phyloP scores from a whole-genome alignment of 148 eudicot species.

The Vaccinium myrtillus region DNA sequence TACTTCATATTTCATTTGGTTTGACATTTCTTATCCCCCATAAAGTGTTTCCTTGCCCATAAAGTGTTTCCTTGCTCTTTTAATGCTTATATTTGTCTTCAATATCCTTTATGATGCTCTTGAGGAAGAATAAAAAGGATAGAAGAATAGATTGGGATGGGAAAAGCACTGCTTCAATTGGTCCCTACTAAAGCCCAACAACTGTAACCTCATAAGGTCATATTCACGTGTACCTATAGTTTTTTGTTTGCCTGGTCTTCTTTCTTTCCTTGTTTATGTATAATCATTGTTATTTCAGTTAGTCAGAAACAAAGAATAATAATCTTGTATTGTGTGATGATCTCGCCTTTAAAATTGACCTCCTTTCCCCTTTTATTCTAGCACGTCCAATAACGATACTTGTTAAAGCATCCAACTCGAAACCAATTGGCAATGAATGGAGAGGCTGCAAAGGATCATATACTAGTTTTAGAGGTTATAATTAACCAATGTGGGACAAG shows the following conservation, averaged over 20 bases:
- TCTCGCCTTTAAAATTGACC: conserved; percentile 5
- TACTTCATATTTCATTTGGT: too few species aligned
- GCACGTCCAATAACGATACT: background rate
- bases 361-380: background rate
- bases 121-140: too few species aligned
- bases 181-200: too few species aligned
- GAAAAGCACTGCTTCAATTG: too few species aligned
- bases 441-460: too few species aligned
- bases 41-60: background rate
- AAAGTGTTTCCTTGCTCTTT: background rate
- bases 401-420: too few species aligned
- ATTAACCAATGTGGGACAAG: too few species aligned
- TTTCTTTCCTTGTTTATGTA: background rate
- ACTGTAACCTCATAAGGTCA: background rate
- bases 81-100: too few species aligned
- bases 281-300: background rate
- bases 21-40: background rate
- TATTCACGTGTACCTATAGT: background rate
- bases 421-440: too few species aligned
- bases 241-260: background rate
- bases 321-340: background rate
- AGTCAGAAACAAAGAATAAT: background rate
- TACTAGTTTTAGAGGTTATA: too few species aligned
- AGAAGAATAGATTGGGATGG: too few species aligned
- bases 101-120: too few species aligned